Conservation (phyloP, 2,329 filamentous ascomycete species). For the Phyllosticta ampelicida region DNA sequence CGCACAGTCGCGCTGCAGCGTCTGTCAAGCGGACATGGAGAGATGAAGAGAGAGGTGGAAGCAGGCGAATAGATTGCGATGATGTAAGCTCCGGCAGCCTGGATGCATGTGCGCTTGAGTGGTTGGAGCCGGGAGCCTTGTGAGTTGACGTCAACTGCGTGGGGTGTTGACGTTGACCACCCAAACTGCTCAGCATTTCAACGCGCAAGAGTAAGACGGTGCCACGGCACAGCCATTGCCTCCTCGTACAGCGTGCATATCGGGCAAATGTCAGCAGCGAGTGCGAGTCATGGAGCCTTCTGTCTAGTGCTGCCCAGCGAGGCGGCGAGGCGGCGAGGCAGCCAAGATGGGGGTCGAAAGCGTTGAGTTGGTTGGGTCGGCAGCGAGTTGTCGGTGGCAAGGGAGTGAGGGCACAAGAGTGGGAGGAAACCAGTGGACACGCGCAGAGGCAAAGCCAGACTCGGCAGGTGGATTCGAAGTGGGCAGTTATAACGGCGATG, state of each 20-base stretch:
- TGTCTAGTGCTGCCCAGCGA: background rate
- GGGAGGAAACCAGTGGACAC: background rate
- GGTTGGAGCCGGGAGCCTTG: background rate
- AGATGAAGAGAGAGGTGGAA: background rate
- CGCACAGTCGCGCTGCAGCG: too few species aligned
- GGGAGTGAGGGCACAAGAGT: background rate
- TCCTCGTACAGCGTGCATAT: background rate
- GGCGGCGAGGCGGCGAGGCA: background rate
- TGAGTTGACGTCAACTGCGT: background rate
- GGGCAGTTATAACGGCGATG: background rate
- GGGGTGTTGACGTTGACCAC: background rate
- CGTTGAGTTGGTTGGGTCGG: background rate
- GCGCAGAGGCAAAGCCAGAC: background rate
- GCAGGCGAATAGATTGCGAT: background rate
- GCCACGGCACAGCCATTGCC: background rate
- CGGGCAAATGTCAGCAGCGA: background rate
- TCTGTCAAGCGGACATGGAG: background rate
- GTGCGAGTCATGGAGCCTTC: background rate
- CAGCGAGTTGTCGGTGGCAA: background rate
- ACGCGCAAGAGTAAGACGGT: background rate
- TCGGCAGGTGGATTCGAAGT: background rate
- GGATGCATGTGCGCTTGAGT: background rate
- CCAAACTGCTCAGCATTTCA: background rate
- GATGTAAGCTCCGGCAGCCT: background rate
- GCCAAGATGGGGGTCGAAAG: background rate